A percentile compares a stretch with the other conserved stretches of the same genome.
Conservation (phyloP, 2,329 filamentous ascomycete genomes). For the Botrytis medusae region DNA sequence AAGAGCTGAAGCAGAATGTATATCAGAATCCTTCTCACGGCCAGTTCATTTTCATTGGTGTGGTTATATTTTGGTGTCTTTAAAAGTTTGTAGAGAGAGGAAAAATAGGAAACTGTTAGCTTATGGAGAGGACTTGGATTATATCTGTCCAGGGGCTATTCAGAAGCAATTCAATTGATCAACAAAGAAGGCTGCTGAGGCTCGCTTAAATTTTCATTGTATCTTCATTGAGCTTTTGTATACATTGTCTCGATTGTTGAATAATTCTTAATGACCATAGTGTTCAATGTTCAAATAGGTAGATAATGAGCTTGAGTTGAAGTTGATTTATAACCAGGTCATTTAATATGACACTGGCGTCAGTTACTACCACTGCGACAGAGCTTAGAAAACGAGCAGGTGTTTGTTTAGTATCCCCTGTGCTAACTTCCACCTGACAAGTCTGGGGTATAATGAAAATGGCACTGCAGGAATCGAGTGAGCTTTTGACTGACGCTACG, state of each 20-base stretch:
- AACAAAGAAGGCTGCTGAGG: neutral
- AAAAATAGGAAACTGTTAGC: neutral
- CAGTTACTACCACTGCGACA: accelerated
- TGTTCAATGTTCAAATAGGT: too few relatives aligned
- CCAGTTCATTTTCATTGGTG: neutral
- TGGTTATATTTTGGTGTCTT: accelerated
- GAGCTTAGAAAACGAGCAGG: neutral
- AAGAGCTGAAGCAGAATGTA: neutral
- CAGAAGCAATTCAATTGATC: neutral
- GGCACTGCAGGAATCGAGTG: accelerated
- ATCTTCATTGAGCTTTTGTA: neutral
- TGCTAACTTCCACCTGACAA: neutral
- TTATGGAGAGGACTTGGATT: neutral
- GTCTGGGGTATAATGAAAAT: neutral
- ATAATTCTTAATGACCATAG: neutral
- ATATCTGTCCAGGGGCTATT: neutral
- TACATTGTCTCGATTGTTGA: neutral
- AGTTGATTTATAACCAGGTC: too few relatives aligned
- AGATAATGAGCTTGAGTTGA: accelerated
- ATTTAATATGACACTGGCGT: too few relatives aligned
- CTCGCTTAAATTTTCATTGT: neutral
- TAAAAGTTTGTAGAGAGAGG: neutral
- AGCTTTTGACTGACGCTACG: neutral
- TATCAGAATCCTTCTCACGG: accelerated
- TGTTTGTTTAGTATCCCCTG: neutral